Conservation (phyloP, 2,329 filamentous ascomycete genomes). For the Hymenoscyphus fructigenus region DNA sequence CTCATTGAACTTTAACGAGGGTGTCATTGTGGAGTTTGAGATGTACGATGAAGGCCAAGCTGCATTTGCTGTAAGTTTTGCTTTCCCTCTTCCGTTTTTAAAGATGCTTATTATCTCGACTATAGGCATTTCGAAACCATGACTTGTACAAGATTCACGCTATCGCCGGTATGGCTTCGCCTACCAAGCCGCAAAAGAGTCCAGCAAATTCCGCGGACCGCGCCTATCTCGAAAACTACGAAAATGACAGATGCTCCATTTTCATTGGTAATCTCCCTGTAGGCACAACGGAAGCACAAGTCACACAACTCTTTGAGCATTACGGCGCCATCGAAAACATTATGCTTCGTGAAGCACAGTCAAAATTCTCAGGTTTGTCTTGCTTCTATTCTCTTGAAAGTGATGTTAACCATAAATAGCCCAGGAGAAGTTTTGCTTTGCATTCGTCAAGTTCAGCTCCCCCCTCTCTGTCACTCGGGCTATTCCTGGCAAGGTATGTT, state of each 20-base stretch:
- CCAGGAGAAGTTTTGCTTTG: constrained; percentile 36
- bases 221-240: constrained; percentile 39
- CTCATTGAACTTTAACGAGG: constrained; percentile 33
- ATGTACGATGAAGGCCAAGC: constrained; percentile 52
- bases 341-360: constrained; percentile 34
- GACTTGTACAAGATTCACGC: constrained; percentile 38
- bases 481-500: constrained; percentile 28
- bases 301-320: constrained; percentile 40
- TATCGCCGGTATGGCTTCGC: constrained; percentile 34
- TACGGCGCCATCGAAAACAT: constrained; percentile 42
- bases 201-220: constrained; percentile 18
- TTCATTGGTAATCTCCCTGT: constrained; percentile 49
- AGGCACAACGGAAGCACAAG: constrained; percentile 38
- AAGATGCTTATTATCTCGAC: constrained; percentile 12
- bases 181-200: constrained; percentile 11
- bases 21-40: constrained; percentile 49
- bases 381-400: not conserved
- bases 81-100: not conserved
- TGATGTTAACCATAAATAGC: constrained; percentile 26
- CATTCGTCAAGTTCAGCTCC: constrained; percentile 38
- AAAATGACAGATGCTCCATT: constrained; percentile 47
- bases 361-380: constrained; percentile 32
- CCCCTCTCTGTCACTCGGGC: constrained; percentile 25
- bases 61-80: constrained; percentile 46
- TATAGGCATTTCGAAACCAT: constrained; percentile 33